Base-by-base conservation (phyloP, 2,329 filamentous ascomycete genomes). In the Fusarium sp. region DNA sequence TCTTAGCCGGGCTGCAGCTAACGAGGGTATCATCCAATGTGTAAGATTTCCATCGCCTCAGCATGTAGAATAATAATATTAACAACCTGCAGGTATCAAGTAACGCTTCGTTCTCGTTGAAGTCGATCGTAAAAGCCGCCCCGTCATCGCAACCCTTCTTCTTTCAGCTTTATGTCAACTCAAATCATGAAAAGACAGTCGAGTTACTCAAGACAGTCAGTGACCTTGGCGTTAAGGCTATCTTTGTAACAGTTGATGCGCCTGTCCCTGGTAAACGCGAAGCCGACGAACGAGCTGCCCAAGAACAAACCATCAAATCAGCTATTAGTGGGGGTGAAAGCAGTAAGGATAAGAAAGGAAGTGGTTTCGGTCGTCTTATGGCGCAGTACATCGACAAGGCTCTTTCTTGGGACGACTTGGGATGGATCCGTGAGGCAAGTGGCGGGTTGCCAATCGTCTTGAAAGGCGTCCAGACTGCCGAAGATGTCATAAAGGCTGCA, bases 231-330 rank as follows among this genome's bases (percentile, higher is more conserved):
- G 88, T 92, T 72, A 75, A 74, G 6, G 80, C 79, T 2, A 69
- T 82, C 11, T 78, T 87, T 52, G 82, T 88, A 10, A 88, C 86
- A 0, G 86, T 87, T 1, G 86, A 88, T 54, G 83, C 86, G 1
- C 86, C 86, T 2, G 86, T 86, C 14, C 81, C 85, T 0, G 86
- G 86, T 0, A 86, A 88, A 69, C 83, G 87, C 7, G 87, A 89
- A 66, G 84, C 85, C 2, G 87, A 89, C 58, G 86, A 88, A 69
- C 83, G 86, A 5, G 81, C 86, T 14, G 74, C 77, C 7, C 83
- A 83, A n/a, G 83, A 81, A 2, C 82, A 83, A 40, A 82, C 83
- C 14, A 59, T 80, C 4, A 68, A 69, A n/a, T 77, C 77, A 6
- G 78, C 76, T 31, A 78, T 80, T 18, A 79, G 81, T 22, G 82